A percentile compares a stretch with the other conserved stretches of the same genome.
These are phyloP conservation scores for Aureobasidium zeae DNA, from an alignment of 2,329 filamentous ascomycete genomes.

Conservation along the genomic window DNA sequence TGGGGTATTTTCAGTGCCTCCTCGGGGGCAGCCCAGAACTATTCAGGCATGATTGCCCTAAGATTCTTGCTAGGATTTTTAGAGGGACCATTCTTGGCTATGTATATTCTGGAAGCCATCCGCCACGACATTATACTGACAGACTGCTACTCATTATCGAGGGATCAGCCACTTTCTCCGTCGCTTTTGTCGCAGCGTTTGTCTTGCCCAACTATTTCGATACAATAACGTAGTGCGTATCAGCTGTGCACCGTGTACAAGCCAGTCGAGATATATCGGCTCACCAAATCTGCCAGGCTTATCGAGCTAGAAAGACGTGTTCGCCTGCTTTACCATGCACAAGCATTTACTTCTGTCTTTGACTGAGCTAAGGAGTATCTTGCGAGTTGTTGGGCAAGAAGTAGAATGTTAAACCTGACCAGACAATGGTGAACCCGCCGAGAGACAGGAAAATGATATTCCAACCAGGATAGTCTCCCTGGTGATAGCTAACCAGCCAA, in stretches of 20 bases:
- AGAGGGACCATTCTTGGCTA: conserved; percentile 36
- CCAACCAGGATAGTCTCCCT: too few species aligned
- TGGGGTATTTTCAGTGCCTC: conserved; percentile 33
- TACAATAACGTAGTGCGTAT: conserved; percentile 39
- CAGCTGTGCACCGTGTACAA: neutral
- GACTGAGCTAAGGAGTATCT: too few species aligned
- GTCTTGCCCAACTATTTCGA: conserved; percentile 44
- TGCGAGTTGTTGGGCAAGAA: too few species aligned
- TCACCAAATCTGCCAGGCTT: too few species aligned
- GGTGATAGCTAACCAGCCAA: too few species aligned
- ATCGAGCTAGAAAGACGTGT: too few species aligned
- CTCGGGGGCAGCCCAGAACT: conserved; percentile 29
- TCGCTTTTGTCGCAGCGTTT: conserved; percentile 23
- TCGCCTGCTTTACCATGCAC: too few species aligned
- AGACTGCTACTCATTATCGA: conserved; percentile 28
- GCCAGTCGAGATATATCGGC: too few species aligned
- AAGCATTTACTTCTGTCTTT: too few species aligned
- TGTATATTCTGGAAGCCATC: conserved; percentile 20
- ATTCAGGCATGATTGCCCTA: conserved; percentile 28
- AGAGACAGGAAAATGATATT: too few species aligned
- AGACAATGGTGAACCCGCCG: too few species aligned
- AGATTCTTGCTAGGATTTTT: conserved; percentile 34
- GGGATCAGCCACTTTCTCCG: conserved; percentile 22
- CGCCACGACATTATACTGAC: neutral
- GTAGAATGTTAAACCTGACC: too few species aligned